A percentile compares a stretch with the other conserved stretches of the same genome.
Conservation (phyloP, 441 rosid species). For the Pelargonium australe region DNA sequence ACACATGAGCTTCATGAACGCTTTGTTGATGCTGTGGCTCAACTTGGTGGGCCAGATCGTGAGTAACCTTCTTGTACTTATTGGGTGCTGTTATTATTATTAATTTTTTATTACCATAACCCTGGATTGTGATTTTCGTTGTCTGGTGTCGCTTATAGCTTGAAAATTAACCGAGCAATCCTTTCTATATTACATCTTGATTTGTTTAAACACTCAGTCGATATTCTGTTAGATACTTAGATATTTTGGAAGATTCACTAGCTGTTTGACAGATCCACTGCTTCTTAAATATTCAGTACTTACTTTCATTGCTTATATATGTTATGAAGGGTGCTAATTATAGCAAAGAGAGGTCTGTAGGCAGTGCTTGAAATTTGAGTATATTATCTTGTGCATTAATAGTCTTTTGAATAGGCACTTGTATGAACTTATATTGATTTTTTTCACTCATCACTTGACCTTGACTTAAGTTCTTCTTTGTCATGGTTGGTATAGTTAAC, state of each 20-base stretch:
- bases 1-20: slow-evolving; percentile 77
- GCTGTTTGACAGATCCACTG: not conserved
- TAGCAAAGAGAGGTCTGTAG: not conserved
- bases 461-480: not conserved
- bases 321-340: not conserved
- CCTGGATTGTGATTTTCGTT: not conserved
- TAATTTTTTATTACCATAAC: not conserved
- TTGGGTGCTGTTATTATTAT: not conserved
- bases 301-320: not conserved
- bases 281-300: not conserved
- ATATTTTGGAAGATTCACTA: not conserved
- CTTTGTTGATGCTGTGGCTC: slow-evolving; percentile 71
- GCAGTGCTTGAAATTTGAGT: not conserved
- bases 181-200: not conserved
- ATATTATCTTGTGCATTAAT: not conserved
- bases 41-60: slow-evolving; percentile 82
- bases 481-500: not conserved
- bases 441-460: not conserved
- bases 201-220: too few relatives aligned
- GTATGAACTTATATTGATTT: not conserved
- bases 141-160: not conserved
- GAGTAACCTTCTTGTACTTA: slow-evolving; percentile 25
- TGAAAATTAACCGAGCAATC: not conserved
- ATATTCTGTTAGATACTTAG: not conserved
- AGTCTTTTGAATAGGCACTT: not conserved